Evolutionary conservation across 2,329 filamentous ascomycete species (phyloP).

Genomic region (Venturia aucupariae): DNA sequence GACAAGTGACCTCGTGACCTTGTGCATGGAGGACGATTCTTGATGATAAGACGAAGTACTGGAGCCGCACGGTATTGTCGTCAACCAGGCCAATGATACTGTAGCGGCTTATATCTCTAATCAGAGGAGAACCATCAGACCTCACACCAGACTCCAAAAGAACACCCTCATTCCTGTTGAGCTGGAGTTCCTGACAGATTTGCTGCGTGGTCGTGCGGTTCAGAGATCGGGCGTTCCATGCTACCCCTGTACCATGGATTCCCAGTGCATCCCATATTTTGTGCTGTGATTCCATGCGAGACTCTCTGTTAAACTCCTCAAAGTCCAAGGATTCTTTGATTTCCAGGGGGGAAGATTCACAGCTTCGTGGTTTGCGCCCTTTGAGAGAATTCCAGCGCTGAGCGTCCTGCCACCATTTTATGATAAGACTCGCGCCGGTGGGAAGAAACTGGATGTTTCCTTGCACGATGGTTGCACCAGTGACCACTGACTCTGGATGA

Average conservation of each 20-base stretch:
- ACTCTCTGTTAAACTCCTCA: neutral
- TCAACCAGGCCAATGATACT: slow-evolving; percentile 66
- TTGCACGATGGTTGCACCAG: slow-evolving; percentile 43
- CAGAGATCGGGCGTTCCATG: neutral
- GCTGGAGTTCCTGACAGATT: slow-evolving; percentile 28
- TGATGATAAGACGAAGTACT: slow-evolving; percentile 24
- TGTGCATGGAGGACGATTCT: slow-evolving; percentile 23
- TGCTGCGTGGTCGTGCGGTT: slow-evolving; percentile 22
- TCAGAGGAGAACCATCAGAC: slow-evolving; percentile 29
- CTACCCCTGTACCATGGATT: neutral
- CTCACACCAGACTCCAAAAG: slow-evolving; percentile 41
- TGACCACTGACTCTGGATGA: slow-evolving; percentile 83
- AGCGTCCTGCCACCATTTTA: slow-evolving; percentile 66
- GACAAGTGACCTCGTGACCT: slow-evolving; percentile 19
- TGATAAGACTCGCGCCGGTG: slow-evolving; percentile 51
- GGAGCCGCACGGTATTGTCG: slow-evolving; percentile 36
- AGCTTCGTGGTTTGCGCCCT: slow-evolving; percentile 4
- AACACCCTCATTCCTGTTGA: slow-evolving; percentile 29
- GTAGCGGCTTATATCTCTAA: slow-evolving; percentile 49
- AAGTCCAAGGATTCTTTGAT: neutral
- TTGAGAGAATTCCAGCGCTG: slow-evolving; percentile 44
- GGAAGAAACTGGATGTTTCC: neutral
- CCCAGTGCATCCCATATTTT: neutral
- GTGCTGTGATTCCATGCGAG: neutral
- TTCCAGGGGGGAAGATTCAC: neutral